These are phyloP conservation scores for Scheffersomyces stambukii DNA, from an alignment of 1,139 yeast genomes.

Conservation along the genomic window DNA sequence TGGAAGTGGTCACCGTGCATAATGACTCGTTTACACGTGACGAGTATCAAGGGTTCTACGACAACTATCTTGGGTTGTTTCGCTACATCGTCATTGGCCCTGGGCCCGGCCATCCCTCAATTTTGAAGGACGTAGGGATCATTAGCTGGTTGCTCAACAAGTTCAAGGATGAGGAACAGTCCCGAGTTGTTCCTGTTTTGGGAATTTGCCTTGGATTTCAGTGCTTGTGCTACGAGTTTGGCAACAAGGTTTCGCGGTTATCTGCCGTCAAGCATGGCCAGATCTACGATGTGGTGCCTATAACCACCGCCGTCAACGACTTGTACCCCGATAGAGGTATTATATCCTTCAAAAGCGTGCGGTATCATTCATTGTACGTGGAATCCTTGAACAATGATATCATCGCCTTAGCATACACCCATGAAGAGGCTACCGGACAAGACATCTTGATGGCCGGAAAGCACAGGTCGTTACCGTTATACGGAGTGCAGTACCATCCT, in stretches of 20 bases:
- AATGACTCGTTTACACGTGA: slow-evolving; percentile 56
- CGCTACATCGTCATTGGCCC: slow-evolving; percentile 89
- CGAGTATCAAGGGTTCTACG: slow-evolving; percentile 32
- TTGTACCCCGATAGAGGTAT: slow-evolving; percentile 12
- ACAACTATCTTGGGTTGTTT: slow-evolving; percentile 43
- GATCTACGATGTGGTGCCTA: slow-evolving; percentile 49
- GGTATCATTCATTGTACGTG: slow-evolving; percentile 86
- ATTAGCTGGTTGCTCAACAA: slow-evolving; percentile 49
- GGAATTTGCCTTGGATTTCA: slow-evolving; percentile 97
- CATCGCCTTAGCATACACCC: slow-evolving; percentile 51
- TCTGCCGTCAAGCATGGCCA: slow-evolving; percentile 80
- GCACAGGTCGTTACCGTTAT: slow-evolving; percentile 63
- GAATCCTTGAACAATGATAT: slow-evolving; percentile 24
- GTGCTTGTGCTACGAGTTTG: slow-evolving; percentile 65
- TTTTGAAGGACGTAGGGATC: slow-evolving; percentile 66
- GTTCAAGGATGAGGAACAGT: slow-evolving; percentile 15
- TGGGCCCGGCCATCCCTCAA: slow-evolving; percentile 90
- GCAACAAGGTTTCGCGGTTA: slow-evolving; percentile 52
- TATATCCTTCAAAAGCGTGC: slow-evolving; percentile 56
- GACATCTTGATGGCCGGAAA: slow-evolving; percentile 73
- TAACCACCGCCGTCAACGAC: slow-evolving; percentile 5
- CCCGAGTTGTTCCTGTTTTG: slow-evolving; percentile 56
- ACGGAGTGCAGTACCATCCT: slow-evolving; percentile 96
- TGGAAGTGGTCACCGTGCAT: slow-evolving; percentile 63
- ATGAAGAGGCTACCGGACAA: slow-evolving; percentile 20